Evolutionary conservation across 2,329 filamentous ascomycete species (phyloP), one percentile per base, ranked within the genome.

Genomic region (Diaporthe batatas): DNA sequence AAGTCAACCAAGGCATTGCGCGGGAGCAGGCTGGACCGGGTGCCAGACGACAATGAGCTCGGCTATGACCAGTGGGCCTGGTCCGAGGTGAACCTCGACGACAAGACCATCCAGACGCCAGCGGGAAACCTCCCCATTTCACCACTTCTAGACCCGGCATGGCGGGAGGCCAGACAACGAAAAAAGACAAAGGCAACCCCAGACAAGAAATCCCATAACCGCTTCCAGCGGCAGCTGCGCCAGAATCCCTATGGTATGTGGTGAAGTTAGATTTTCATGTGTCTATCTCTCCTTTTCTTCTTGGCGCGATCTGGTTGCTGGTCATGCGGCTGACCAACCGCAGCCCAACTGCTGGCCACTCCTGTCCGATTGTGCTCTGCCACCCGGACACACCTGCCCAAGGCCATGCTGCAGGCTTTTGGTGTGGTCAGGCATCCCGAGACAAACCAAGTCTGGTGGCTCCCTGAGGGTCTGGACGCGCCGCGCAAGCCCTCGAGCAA

Each of bases 161-260:
- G 86, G 81, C 84, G 86, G 75, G 80, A 84, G 47, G 82, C 83
- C 0, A 84, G 80, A 71, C 79, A 83, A 51, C 86, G 82, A 74
- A 84, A 80, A 55, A 85, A 85, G 72, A 77, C 79, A 0, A 81
- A 82, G 72, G 47, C 78, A 57, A 79, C 81, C 25, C 78, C 79
- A 7, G 76, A 80, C 29, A 80, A 83, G 34, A 82, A 83, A 0
- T 36, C 51, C 3, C 53, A 75, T 42, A 78, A 74, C 47, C 78
- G 77, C 2, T 89, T 94, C 73, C 89, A 91, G 77, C 85, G 84
- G 72, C 87, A 89, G 73, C 82, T 94, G 1, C 83, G 83, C 39
- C 85, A 85, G 49, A 95, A 93, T 75, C 85, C 91, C 2, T 94
- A 89, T 76, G 92, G 91, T 92, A 83, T 39, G 83, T 69, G 47